A percentile compares a stretch with the other conserved stretches of the same genome.
These are phyloP conservation scores for Lagenidium giganteum DNA, from an alignment of 352 stramenopile species.

Conservation along the genomic window DNA sequence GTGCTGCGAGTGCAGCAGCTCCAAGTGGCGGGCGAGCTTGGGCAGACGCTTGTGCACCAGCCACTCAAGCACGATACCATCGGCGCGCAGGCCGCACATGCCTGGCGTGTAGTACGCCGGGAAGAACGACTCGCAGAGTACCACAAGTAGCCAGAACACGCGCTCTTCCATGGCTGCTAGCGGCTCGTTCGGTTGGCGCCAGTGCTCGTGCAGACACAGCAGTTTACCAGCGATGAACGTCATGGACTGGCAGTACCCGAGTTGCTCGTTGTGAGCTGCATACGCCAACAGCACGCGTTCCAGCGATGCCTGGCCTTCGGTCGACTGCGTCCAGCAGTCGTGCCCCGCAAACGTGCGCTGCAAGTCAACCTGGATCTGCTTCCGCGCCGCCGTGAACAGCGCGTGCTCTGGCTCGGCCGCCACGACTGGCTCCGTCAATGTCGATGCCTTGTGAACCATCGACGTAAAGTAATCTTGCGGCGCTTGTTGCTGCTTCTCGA, in stretches of 20 bases:
- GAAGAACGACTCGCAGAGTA: conserved; percentile 57
- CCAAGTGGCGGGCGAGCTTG: conserved; percentile 52
- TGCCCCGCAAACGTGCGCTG: conserved; percentile 66
- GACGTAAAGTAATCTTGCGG: conserved; percentile 27
- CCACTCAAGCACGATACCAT: conserved; percentile 47
- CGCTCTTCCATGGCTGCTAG: conserved; percentile 29
- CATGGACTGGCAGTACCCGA: conserved; percentile 90
- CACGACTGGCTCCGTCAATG: neutral
- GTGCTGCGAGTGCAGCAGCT: conserved; percentile 42
- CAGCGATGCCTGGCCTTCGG: conserved; percentile 35
- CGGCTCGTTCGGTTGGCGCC: neutral
- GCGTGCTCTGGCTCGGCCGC: too few relatives aligned
- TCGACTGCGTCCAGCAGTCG: conserved; percentile 56
- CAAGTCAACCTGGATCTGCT: conserved; percentile 60
- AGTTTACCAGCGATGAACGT: conserved; percentile 82
- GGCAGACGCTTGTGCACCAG: conserved; percentile 40
- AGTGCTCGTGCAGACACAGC: conserved; percentile 40
- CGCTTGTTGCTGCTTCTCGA: conserved; percentile 12
- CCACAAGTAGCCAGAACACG: conserved; percentile 53
- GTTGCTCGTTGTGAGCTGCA: conserved; percentile 60
- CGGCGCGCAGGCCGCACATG: conserved; percentile 55
- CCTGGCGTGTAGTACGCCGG: conserved; percentile 55
- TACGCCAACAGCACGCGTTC: conserved; percentile 74
- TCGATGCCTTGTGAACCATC: conserved; percentile 12
- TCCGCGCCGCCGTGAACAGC: conserved; percentile 33